Conservation (phyloP, 805 yeast genomes). For the Starmera dryadoides region DNA sequence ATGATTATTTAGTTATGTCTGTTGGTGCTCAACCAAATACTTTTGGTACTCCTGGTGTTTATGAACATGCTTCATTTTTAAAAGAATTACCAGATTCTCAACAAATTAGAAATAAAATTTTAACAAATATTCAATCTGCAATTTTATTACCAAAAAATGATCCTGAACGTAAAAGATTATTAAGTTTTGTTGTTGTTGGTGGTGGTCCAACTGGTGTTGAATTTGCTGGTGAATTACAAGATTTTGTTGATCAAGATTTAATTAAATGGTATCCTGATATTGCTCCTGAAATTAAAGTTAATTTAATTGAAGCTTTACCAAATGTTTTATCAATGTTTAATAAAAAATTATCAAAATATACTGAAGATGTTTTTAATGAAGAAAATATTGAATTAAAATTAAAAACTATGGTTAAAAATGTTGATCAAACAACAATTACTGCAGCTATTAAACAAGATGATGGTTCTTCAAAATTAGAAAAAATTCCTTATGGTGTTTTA, state of each 20-base stretch:
- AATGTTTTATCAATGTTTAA: conserved; percentile 75
- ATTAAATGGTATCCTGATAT: conserved; percentile 84
- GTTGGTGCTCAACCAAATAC: conserved; percentile 96
- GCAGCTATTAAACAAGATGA: conserved; percentile 63
- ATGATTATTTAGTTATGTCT: conserved; percentile 84
- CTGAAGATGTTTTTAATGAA: conserved; percentile 65
- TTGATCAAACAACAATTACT: conserved; percentile 60
- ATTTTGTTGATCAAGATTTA: conserved; percentile 88
- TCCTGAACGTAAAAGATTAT: conserved; percentile 76
- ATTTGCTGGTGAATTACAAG: conserved; percentile 91
- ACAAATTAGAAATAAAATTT: conserved; percentile 71
- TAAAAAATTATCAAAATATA: conserved; percentile 63
- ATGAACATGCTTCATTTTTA: conserved; percentile 78
- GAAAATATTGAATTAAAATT: conserved; percentile 69
- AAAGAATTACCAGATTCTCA: conserved; percentile 88
- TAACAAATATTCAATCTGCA: conserved; percentile 88
- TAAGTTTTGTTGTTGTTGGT: conserved; percentile 68
- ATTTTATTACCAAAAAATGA: conserved; percentile 64
- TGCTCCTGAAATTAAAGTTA: conserved; percentile 73
- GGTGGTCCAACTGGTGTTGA: conserved; percentile 77
- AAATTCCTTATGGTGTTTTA: conserved; percentile 83
- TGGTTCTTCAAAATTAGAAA: conserved; percentile 50
- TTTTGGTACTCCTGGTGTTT: conserved; percentile 92
- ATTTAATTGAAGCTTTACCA: conserved; percentile 87
- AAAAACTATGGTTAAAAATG: conserved; percentile 84